A percentile compares a stretch with the other conserved stretches of the same genome.
These are phyloP conservation scores for Sphenostylis stenocarpa DNA, from an alignment of 306 rosid genomes.

Conservation along the genomic window DNA sequence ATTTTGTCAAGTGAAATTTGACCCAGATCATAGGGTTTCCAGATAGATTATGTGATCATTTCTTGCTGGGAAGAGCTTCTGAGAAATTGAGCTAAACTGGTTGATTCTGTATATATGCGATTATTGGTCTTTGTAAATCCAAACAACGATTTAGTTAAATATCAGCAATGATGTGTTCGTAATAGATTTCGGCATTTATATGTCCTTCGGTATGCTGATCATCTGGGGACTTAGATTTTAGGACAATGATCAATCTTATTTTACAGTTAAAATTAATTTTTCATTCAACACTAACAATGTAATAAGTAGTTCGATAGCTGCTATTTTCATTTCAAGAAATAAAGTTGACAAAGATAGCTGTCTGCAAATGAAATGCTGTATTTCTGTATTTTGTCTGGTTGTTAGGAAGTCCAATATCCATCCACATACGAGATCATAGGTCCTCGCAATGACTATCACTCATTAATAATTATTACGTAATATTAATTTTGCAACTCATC, in stretches of 20 bases:
- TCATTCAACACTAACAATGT: neutral
- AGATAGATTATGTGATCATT: neutral
- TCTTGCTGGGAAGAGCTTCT: neutral
- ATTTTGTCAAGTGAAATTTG: no score
- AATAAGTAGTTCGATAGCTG: neutral
- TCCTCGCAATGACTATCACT: no score
- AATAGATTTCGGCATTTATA: constrained; percentile 7
- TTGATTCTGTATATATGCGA: neutral
- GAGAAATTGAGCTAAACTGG: neutral
- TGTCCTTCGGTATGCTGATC: no score
- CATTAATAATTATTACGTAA: no score
- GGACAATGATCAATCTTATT: no score
- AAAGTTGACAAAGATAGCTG: neutral
- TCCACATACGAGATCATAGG: no score
- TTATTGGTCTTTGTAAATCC: constrained; percentile 8
- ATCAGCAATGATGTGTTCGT: neutral
- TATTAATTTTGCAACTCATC: no score
- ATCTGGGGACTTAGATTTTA: no score
- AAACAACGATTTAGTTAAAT: neutral
- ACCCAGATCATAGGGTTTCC: no score
- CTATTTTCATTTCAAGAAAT: neutral
- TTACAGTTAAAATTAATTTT: neutral
- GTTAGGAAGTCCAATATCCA: no score
- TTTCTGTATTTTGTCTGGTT: neutral
- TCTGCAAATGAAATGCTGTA: neutral